Evolutionary conservation across 257 asterid genomes (phyloP).

Genomic region (Cinchona pubescens): DNA sequence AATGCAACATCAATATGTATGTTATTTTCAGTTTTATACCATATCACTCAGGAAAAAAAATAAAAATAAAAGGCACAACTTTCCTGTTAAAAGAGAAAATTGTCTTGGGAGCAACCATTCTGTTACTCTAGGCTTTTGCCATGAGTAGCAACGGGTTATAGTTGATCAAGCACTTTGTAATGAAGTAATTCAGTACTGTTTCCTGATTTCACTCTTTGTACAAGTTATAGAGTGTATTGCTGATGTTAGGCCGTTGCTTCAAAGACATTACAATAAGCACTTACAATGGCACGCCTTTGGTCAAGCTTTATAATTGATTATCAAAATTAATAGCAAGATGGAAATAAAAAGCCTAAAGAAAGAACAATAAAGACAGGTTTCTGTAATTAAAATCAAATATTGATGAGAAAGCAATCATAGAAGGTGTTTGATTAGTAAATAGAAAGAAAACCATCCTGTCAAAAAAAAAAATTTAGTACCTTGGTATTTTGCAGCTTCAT

Average conservation of each 20-base stretch:
- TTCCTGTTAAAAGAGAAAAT: background rate
- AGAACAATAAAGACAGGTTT: background rate
- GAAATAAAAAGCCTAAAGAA: background rate
- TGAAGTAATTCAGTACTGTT: background rate
- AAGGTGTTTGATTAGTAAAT: background rate
- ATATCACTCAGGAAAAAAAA: background rate
- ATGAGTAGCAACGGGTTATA: background rate
- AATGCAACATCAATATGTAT: no score
- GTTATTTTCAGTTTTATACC: no score
- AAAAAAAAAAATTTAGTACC: constrained; percentile 45
- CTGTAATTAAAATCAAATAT: background rate
- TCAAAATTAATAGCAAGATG: background rate
- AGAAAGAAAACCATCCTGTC: background rate
- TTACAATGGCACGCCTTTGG: background rate
- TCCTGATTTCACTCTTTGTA: background rate
- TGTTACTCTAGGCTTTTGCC: background rate
- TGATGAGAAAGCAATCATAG: background rate
- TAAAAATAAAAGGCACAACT: background rate
- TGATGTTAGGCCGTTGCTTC: background rate
- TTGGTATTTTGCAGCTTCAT: constrained; percentile 77
- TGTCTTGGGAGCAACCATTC: background rate
- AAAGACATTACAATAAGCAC: background rate
- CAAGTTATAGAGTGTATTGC: background rate
- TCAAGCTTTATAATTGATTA: background rate
- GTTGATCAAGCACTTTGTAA: background rate